phyloP scores from a whole-genome alignment of 495 filamentous ascomycete genomes.

The Aspergillus olivimuriae region DNA sequence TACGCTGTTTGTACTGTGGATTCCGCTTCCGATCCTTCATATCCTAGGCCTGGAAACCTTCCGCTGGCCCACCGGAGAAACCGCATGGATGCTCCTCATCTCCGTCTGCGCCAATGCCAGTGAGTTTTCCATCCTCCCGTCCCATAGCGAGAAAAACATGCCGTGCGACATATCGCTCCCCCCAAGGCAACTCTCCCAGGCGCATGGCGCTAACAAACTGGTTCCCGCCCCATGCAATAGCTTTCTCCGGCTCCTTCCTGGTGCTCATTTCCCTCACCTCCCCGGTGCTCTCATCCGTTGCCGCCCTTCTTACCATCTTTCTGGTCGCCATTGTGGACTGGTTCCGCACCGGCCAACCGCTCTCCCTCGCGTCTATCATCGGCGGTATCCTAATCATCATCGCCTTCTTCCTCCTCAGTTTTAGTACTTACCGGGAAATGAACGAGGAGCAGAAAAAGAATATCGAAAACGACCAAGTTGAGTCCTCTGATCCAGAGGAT shows the following conservation, averaged over 20 bases:
- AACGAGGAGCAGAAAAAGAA: slow-evolving; percentile 67
- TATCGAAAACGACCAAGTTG: slow-evolving; percentile 32
- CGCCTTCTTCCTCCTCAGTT: slow-evolving; percentile 80
- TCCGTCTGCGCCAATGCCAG: slow-evolving; percentile 79
- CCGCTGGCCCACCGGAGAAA: slow-evolving; percentile 67
- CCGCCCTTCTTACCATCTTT: slow-evolving; percentile 91
- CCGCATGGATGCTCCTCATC: slow-evolving; percentile 71
- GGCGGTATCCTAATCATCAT: slow-evolving; percentile 83
- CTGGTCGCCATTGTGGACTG: slow-evolving; percentile 90
- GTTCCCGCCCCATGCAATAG: slow-evolving; percentile 23
- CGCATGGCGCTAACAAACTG: too few species aligned
- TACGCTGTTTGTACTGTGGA: slow-evolving; percentile 83
- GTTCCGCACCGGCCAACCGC: slow-evolving; percentile 66
- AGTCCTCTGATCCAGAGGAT: slow-evolving; percentile 22
- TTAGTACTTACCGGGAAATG: slow-evolving; percentile 90
- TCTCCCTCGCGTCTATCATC: slow-evolving; percentile 65
- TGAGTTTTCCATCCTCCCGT: slow-evolving; percentile 27
- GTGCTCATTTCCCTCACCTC: slow-evolving; percentile 87
- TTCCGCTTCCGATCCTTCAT: slow-evolving; percentile 83
- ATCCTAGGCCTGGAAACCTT: slow-evolving; percentile 71
- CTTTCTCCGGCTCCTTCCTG: slow-evolving; percentile 89
- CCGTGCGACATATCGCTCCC: neutral
- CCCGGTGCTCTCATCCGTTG: slow-evolving; percentile 86
- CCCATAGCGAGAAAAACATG: too few species aligned
- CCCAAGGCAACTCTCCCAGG: too few species aligned